phyloP scores from a whole-genome alignment of 352 stramenopile species.

The Aphanomyces stellatus region DNA sequence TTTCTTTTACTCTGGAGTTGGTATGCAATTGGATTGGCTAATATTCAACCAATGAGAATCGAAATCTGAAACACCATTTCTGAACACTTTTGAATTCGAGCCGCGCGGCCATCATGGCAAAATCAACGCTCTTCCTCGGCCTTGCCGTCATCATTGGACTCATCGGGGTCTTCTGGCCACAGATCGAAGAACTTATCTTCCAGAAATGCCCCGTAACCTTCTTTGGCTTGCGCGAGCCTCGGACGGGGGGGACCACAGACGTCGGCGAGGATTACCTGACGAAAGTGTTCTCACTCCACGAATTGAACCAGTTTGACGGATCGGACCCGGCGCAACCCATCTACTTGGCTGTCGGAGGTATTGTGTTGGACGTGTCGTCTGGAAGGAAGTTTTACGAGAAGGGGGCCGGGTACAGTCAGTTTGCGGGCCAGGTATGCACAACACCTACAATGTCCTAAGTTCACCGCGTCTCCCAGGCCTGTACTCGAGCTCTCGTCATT shows the following conservation, averaged over 20 bases:
- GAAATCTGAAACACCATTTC: not conserved
- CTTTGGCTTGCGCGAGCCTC: slow-evolving; percentile 32
- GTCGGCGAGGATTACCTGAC: too few relatives aligned
- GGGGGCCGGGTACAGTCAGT: slow-evolving; percentile 63
- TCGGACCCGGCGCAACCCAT: slow-evolving; percentile 54
- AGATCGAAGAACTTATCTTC: slow-evolving; percentile 59
- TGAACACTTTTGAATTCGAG: not conserved
- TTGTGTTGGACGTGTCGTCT: slow-evolving; percentile 65
- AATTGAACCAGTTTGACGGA: slow-evolving; percentile 63
- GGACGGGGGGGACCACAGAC: not conserved
- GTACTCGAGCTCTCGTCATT: slow-evolving; percentile 59
- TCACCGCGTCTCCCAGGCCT: slow-evolving; percentile 31
- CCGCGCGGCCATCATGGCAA: slow-evolving; percentile 9
- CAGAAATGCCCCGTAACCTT: slow-evolving; percentile 42
- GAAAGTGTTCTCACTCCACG: slow-evolving; percentile 46
- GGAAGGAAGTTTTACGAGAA: slow-evolving; percentile 69
- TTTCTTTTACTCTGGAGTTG: too few relatives aligned
- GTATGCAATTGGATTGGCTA: too few relatives aligned
- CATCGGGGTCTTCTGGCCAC: slow-evolving; percentile 54
- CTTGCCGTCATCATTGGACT: slow-evolving; percentile 19
- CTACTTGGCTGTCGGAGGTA: slow-evolving; percentile 56
- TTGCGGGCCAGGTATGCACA: slow-evolving; percentile 27
- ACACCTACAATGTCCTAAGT: not conserved
- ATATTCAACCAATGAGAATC: too few relatives aligned
- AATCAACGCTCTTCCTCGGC: not conserved